Evolutionary conservation across 2,329 filamentous ascomycete species (phyloP).

Genomic region (Monilinia fructigena): DNA sequence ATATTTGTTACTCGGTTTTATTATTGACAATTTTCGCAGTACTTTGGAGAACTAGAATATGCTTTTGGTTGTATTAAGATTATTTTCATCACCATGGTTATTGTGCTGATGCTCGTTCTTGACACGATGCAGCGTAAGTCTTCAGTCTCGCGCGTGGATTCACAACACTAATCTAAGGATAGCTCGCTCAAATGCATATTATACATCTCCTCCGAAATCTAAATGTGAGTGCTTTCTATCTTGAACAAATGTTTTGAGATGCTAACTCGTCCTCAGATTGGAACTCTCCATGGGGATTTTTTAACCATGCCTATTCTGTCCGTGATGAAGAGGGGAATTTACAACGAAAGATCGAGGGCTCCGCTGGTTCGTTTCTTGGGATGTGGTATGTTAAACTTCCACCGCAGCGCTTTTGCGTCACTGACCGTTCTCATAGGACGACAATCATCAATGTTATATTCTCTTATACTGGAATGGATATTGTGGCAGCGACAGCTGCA

Average conservation of each 20-base stretch:
- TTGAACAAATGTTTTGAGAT: not conserved
- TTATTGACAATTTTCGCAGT: slow-evolving; percentile 22
- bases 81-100: slow-evolving; percentile 42
- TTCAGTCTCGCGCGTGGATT: not conserved
- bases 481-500: slow-evolving; percentile 43
- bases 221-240: slow-evolving; percentile 38
- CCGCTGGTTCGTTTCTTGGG: slow-evolving; percentile 42
- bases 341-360: slow-evolving; percentile 39
- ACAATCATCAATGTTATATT: slow-evolving; percentile 42
- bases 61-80: slow-evolving; percentile 43
- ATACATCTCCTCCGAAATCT: slow-evolving; percentile 41
- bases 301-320: slow-evolving; percentile 41
- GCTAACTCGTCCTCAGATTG: slow-evolving; percentile 34
- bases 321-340: slow-evolving; percentile 38
- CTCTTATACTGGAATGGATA: slow-evolving; percentile 40
- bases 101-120: slow-evolving; percentile 43
- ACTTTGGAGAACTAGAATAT: slow-evolving; percentile 44
- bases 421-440: slow-evolving; percentile 36
- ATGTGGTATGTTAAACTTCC: slow-evolving; percentile 40
- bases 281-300: slow-evolving; percentile 44
- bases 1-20: not conserved
- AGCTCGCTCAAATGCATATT: slow-evolving; percentile 43
- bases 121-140: slow-evolving; percentile 42
- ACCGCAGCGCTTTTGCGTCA: not conserved
- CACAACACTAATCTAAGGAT: slow-evolving; percentile 12